Evolutionary conservation across 768 basidiomycete species (phyloP), one percentile per base, ranked within the genome.

Genomic region (Phlebiopsis flavidoalba): DNA sequence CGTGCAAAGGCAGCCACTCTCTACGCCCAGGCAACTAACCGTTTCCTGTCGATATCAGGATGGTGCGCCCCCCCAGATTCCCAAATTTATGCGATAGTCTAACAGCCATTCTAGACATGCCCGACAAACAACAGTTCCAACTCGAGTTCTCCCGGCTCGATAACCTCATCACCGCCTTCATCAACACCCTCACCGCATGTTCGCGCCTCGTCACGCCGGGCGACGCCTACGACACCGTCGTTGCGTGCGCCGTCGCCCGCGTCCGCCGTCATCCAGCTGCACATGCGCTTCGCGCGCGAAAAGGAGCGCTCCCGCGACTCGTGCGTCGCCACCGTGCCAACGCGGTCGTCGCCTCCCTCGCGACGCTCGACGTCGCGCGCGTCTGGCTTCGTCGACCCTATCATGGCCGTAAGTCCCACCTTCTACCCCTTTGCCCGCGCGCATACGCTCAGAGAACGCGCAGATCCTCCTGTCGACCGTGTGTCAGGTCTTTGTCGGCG

Each of bases 331-430:
- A 65, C 67, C 24, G n/a, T n/a, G 70, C 70, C 3, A 59, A 60
- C 36, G 61, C 64, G 8, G 58, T 65, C 3, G 57, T 61, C 5
- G 59, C 63, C 8, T 60, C 64, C 17, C 58, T 70, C 7, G 61
- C 65, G 46, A 43, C 58, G 45, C 33, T 69, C 40, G 53, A 63
- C 22, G 14, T 63, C 17, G 59, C 48, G 17, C 60, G 64, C 21
- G 21, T 61, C n/a, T 14, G 58, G 50, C 26, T 68, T 61, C 56
- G 47, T 70, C 1, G 69, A 72, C 43, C 65, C 69, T 1, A 58
- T 71, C 31, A 54, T 70, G 54, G 70, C 70, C n/a, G 70, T 72
- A 58, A 64, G 69, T 43, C 17, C 10, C 37, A n/a, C n/a, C n/a
- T n/a, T 24, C 22, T 14, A 49, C 21, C n/a, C 11, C 19, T 57